Conservation (phyloP, 2,329 filamentous ascomycete genomes). For the Penicillium concentricum region DNA sequence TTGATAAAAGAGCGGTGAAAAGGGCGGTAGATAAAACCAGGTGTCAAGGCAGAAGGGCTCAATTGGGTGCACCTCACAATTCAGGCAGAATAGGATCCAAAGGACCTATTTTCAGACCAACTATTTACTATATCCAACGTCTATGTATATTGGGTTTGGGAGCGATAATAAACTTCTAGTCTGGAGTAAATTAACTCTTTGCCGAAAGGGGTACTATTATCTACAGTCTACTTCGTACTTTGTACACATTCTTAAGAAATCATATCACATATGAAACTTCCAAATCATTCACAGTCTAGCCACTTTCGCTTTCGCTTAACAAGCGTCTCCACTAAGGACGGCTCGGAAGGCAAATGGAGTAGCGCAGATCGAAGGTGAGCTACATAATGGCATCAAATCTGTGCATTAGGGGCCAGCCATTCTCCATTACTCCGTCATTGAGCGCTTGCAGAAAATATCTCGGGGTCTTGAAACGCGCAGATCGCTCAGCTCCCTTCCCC, state of each 20-base stretch:
- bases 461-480: not conserved
- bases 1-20: not conserved
- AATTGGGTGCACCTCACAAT: not conserved
- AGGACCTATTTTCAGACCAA: not conserved
- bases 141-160: not conserved
- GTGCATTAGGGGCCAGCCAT: not conserved
- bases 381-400: not conserved
- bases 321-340: constrained; percentile 6
- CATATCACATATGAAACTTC: not conserved
- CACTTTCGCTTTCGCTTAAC: constrained; percentile 19
- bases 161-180: not conserved
- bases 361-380: not conserved
- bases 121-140: not conserved
- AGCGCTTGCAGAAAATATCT: not conserved
- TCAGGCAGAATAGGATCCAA: not conserved
- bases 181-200: not conserved
- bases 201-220: not conserved
- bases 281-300: not conserved
- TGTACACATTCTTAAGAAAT: no score
- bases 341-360: constrained; percentile 12
- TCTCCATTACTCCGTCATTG: not conserved
- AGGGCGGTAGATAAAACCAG: not conserved
- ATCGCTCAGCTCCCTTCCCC: not conserved
- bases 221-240: no score
- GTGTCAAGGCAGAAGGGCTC: not conserved